Evolutionary conservation across 306 rosid genomes (phyloP).

Genomic region (Rosa rugosa): DNA sequence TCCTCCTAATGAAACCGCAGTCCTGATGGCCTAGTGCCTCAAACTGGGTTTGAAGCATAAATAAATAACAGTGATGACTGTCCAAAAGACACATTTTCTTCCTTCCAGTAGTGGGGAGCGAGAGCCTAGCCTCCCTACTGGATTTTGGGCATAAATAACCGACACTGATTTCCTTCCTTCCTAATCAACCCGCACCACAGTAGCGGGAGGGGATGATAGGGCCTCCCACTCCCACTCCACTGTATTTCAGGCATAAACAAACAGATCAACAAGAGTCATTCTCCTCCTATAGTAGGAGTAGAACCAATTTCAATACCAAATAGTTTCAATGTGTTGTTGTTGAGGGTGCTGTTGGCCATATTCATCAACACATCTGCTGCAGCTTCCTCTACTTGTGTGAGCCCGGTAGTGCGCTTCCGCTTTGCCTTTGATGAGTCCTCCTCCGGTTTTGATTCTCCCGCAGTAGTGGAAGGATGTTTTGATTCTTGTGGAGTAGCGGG

Average conservation of each 20-base stretch:
- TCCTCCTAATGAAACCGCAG: neutral
- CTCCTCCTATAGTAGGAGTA: neutral
- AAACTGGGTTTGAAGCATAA: neutral
- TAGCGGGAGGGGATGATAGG: too few species aligned
- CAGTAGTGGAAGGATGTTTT: neutral
- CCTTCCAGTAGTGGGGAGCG: neutral
- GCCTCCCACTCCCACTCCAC: neutral
- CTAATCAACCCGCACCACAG: neutral
- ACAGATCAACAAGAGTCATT: neutral
- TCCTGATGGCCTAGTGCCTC: neutral
- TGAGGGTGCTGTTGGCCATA: conserved; percentile 7
- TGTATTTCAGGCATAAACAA: neutral
- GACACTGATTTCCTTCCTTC: neutral
- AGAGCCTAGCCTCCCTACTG: neutral
- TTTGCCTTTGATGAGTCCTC: neutral
- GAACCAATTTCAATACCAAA: conserved; percentile 10
- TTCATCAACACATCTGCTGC: conserved; percentile 12
- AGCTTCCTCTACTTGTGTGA: conserved; percentile 2
- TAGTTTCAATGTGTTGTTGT: neutral
- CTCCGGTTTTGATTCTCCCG: neutral
- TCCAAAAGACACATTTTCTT: neutral
- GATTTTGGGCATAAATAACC: neutral
- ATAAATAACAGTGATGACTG: neutral
- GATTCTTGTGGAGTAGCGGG: neutral
- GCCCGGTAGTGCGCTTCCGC: neutral